Evolutionary conservation across 1,139 yeast species (phyloP).

Genomic region (Yamadazyma triangularis): DNA sequence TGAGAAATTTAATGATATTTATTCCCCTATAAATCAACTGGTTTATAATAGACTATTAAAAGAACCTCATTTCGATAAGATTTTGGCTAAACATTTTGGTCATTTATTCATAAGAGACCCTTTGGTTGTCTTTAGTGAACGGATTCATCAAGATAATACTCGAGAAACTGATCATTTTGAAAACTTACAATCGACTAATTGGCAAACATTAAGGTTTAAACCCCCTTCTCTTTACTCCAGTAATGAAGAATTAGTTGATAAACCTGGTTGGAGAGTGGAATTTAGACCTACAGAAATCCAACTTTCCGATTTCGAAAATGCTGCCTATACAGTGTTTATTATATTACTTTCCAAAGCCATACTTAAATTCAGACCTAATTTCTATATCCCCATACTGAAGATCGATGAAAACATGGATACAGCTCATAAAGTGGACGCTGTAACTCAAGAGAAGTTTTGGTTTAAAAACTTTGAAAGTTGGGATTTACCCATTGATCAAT

Average conservation of each 20-base stretch:
- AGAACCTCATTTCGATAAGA: slow-evolving; percentile 50
- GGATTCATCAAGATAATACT: slow-evolving; percentile 66
- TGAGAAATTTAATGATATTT: slow-evolving; percentile 63
- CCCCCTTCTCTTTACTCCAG: slow-evolving; percentile 61
- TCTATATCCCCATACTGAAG: slow-evolving; percentile 78
- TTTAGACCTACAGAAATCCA: slow-evolving; percentile 96
- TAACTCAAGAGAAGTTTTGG: slow-evolving; percentile 56
- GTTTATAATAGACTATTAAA: slow-evolving; percentile 19
- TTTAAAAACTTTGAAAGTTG: slow-evolving; percentile 48
- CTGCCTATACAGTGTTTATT: slow-evolving; percentile 79
- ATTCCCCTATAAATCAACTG: slow-evolving; percentile 64
- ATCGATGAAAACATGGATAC: slow-evolving; percentile 81
- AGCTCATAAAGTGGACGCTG: slow-evolving; percentile 79
- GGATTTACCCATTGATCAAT: slow-evolving; percentile 27
- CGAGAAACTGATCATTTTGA: slow-evolving; percentile 89
- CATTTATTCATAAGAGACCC: slow-evolving; percentile 94
- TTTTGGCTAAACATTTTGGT: slow-evolving; percentile 83
- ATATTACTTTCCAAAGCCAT: slow-evolving; percentile 72
- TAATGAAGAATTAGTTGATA: slow-evolving; percentile 23
- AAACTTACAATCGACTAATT: slow-evolving; percentile 92
- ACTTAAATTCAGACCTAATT: slow-evolving; percentile 59
- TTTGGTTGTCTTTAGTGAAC: slow-evolving; percentile 82
- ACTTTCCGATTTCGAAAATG: slow-evolving; percentile 92
- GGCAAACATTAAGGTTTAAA: slow-evolving; percentile 96
- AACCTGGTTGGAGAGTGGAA: slow-evolving; percentile 97